Base-by-base conservation (phyloP, 1,284 basidiomycete species). In the Hemileia vastatrix region DNA sequence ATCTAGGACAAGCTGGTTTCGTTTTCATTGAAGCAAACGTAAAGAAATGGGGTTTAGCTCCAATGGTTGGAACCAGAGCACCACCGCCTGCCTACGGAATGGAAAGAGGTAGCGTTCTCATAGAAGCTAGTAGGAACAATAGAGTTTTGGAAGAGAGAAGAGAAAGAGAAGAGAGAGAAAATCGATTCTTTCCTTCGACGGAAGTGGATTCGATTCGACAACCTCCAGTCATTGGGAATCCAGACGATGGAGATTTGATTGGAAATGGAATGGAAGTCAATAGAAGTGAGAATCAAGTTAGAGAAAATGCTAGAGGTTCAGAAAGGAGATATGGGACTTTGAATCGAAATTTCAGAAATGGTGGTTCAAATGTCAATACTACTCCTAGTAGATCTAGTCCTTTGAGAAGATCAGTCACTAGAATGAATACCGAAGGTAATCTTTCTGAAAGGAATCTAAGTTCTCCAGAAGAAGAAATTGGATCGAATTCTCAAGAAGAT, bases 21-120 rank as follows among this genome's bases (percentile, higher is more conserved):
- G 73, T 76, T 8, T 72, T 73, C 48, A 75, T 76, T 54, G 74
- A 76, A 48, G 74, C 73, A 11, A 76, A 75, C 51, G 74, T 76
- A 13, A 75, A 74, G 64, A 71, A 71, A 57, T 76, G 74, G 74
- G 74, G 74, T 0, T 65, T 76, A 32, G 74, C 74, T 15, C 74
- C 74, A 1, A 76, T 75, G 72, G 70, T 71, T 1, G 74, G 74
- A 13, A 76, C 73, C 1, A 65, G 74, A 13, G 72, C 72, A 1
- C 73, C 74, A 4, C 74, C 74, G 9, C 74, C 74, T 1, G 71
- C 74, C 4, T 76, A 76, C 47, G 74, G 74, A 4, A 67, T 70
- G 54, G 74, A 76, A 63, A 56, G 72, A 1, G 74, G 72, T n/a
- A 76, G 73, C 32, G 71, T 76, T n/a, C 63, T 76, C 18, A 76